Percentiles rank a stretch among this genome's conserved stretches.
Evolutionary conservation across 768 basidiomycete genomes (phyloP).

Genomic region (Boletus tylopilopsis): DNA sequence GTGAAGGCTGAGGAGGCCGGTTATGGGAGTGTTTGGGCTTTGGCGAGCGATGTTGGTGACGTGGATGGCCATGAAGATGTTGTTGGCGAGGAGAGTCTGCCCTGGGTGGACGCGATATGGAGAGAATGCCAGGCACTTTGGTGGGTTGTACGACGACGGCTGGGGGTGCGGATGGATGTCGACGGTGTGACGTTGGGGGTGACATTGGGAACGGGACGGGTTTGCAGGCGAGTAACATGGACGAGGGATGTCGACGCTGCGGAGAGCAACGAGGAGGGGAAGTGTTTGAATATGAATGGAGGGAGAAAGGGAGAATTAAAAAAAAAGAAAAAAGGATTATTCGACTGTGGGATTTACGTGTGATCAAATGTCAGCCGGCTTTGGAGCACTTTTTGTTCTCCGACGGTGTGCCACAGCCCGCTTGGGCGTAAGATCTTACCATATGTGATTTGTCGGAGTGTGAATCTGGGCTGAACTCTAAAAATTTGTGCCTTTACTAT

Average conservation of each 20-base stretch:
- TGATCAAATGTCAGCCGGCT: constrained; percentile 29
- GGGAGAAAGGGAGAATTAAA: constrained; percentile 2
- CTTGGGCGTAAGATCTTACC: constrained; percentile 25
- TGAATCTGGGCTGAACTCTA: constrained; percentile 29
- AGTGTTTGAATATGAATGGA: not conserved
- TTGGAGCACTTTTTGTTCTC: constrained; percentile 34
- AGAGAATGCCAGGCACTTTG: constrained; percentile 67
- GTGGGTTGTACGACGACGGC: constrained; percentile 69
- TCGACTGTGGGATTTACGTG: constrained; percentile 27
- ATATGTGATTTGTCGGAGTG: constrained; percentile 21
- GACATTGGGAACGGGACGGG: constrained; percentile 32
- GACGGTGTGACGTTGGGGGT: constrained; percentile 43
- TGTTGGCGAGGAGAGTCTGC: constrained; percentile 34
- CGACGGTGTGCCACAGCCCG: constrained; percentile 30
- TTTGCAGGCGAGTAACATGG: constrained; percentile 43
- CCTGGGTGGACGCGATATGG: constrained; percentile 56
- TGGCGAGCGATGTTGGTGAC: constrained; percentile 34
- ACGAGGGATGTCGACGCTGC: constrained; percentile 6
- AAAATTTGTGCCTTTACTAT: constrained; percentile 4
- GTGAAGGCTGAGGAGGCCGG: constrained; percentile 20
- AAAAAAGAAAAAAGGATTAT: constrained; percentile 27
- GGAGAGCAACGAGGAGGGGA: constrained; percentile 2
- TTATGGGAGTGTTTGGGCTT: constrained; percentile 32
- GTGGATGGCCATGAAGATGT: constrained; percentile 33
- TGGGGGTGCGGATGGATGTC: constrained; percentile 68